Evolutionary conservation across 2,329 filamentous ascomycete genomes (phyloP), one percentile per base, ranked within the genome.

Genomic region (Curvularia sp.): DNA sequence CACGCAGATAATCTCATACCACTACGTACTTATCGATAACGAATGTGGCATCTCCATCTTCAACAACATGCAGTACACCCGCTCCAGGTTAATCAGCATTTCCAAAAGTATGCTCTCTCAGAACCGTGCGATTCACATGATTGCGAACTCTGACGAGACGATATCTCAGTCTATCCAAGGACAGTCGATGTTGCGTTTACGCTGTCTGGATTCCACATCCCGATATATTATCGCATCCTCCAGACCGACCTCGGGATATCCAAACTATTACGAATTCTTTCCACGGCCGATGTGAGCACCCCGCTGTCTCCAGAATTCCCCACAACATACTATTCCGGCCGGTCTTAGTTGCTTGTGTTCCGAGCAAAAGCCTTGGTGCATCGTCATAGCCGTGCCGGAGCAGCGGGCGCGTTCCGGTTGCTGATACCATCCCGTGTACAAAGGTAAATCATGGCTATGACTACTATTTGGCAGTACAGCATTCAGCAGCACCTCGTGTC

Each of bases 171-270:
- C 15, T 23, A 9, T 13, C 9, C n/a, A 7, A 36, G 23, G n/a
- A 15, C 91, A 95, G 74, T 77, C 95, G 21, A 13, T 23, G 12
- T 38, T 36, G 21, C 23, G 15, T n/a, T 38, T 34, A 7, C 34
- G 27, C 19, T 21, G 27, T 15, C n/a, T 18, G 34, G 91, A 90
- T 0, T 91, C 91, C 0, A 85, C 89, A 77, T 58, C 60, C 70
- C 69, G 69, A 64, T 10, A 64, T 65, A 69, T 74, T 73, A 59
- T 74, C 70, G 71, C 58, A 60, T 19, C 50, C 21, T 46, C 30
- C 34, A 38, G 47, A n/a, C 27, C 57, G 55, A 64, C 67, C 63
- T 68, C 68, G 64, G 65, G 52, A 59, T 46, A 41, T 42, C 41
- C 21, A 41, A 55, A 48, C 25, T 49, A 55, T 52, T 55, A 55